Percentiles rank a stretch among this genome's conserved stretches.
phyloP scores from a whole-genome alignment of 2,329 filamentous ascomycete genomes.

The Microdochium paspali region DNA sequence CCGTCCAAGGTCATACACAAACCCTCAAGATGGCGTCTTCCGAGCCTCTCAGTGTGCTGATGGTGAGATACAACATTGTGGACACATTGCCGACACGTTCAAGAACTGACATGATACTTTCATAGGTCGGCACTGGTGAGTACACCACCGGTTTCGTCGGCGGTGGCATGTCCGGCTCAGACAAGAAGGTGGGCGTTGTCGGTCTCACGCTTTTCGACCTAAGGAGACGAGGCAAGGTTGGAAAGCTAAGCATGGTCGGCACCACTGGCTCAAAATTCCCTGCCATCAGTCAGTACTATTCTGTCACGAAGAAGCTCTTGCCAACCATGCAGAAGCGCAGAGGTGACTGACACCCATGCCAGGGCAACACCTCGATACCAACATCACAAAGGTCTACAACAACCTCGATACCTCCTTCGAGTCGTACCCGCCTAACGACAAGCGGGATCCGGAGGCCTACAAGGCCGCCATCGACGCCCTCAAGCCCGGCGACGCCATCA shows the following conservation, averaged over 20 bases:
- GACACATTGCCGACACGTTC: background rate
- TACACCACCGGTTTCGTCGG: constrained; percentile 95
- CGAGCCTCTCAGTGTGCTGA: constrained; percentile 55
- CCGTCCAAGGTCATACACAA: too few relatives aligned
- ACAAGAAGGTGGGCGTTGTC: constrained; percentile 95
- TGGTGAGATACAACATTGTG: constrained; percentile 36
- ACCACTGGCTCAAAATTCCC: constrained; percentile 85
- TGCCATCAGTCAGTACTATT: constrained; percentile 61
- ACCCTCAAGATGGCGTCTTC: constrained; percentile 27
- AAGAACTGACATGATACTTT: constrained; percentile 4
- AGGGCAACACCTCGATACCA: constrained; percentile 78
- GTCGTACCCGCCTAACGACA: constrained; percentile 69
- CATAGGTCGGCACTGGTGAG: constrained; percentile 79
- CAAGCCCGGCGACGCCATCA: constrained; percentile 76
- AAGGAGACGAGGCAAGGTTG: constrained; percentile 79
- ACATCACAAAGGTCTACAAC: constrained; percentile 85
- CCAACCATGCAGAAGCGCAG: background rate
- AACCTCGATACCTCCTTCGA: constrained; percentile 77
- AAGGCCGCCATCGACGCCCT: constrained; percentile 81
- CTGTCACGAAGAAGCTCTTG: background rate
- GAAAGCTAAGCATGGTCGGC: constrained; percentile 79
- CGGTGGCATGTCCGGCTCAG: constrained; percentile 70
- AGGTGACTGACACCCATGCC: constrained; percentile 4
- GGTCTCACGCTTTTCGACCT: constrained; percentile 85
- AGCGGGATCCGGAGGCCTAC: constrained; percentile 71